Base-by-base conservation (phyloP, 345 rosid species). In the Trapa bicornis region DNA sequence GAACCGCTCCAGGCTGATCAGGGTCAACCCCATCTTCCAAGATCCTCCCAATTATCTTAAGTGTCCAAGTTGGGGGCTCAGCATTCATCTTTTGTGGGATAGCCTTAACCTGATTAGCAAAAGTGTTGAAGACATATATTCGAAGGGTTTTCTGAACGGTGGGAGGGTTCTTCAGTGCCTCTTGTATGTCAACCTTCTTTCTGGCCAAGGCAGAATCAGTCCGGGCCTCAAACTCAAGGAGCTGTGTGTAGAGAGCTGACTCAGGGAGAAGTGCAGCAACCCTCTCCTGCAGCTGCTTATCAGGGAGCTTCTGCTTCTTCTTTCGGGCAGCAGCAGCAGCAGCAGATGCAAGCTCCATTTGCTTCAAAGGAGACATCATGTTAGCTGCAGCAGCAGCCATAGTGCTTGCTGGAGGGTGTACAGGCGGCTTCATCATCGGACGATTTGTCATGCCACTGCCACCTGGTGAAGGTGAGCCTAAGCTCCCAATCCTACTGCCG, bases 261-360 rank as follows among this genome's bases (percentile, higher is more conserved):
- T 94, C 99, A 0, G 99, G 99, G 58, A 94, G 83, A 82, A 94
- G 87, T 0, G 97, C 96, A 1, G 96, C 99, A 69, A 91, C 97
- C 60, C 95, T 84, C 37, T 91, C 99, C 63, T 86, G 97, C 39
- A 89, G 75, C 53, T 92, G 95, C 79, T 86, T 91, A 68, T 94
- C 99, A 0, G 96, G 96, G 73, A 91, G 87, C 83, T 89, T 94
- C 83, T 89, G 97, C 80, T 87, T 94, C 88, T 91, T 94, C 71
- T 81, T 91, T 47, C 91, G 84, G 6, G 88, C 88, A 60, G 99
- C 89, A 47, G 92, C 67, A 0, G 81, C 89, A 47, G 92, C 67
- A 0, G 81, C 89, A 41, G 92, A 66, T 0, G 80, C 82, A 35
- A 93, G 77, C 67, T 94, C 99, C 96, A 91, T 83, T 4, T 82